phyloP scores from a whole-genome alignment of 352 stramenopile species.

The Globisporangium heterothallicum region DNA sequence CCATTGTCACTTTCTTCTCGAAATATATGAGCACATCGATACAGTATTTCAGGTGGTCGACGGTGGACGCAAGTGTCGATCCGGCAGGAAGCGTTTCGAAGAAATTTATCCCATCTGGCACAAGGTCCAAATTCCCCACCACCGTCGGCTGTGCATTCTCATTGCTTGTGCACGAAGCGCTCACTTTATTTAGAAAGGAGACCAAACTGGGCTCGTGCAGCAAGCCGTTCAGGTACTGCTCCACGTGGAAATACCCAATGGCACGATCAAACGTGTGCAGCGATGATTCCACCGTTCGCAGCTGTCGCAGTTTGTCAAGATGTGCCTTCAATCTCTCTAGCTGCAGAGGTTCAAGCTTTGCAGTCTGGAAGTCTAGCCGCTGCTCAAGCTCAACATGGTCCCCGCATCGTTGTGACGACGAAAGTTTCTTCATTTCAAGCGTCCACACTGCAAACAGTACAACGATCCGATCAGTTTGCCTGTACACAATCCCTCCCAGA shows the following conservation, averaged over 20 bases:
- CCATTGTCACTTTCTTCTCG: conserved; percentile 79
- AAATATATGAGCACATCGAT: conserved; percentile 84
- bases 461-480: conserved; percentile 1
- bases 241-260: conserved; percentile 75
- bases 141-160: conserved; percentile 4
- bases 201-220: conserved; percentile 66
- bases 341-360: conserved; percentile 59
- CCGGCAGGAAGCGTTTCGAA: conserved; percentile 53
- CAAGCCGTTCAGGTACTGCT: conserved; percentile 77
- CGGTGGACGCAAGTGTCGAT: conserved; percentile 43
- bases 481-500: neutral
- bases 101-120: conserved; percentile 61
- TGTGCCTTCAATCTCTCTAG: conserved; percentile 63
- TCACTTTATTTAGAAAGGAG: conserved; percentile 72
- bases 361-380: conserved; percentile 59
- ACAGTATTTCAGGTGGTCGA: conserved; percentile 79
- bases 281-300: conserved; percentile 71
- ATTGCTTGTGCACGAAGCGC: conserved; percentile 28
- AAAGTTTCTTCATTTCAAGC: conserved; percentile 50
- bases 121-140: conserved; percentile 42
- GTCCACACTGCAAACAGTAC: conserved; percentile 36
- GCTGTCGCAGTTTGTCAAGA: conserved; percentile 63
- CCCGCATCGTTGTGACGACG: conserved; percentile 47
- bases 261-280: conserved; percentile 79
- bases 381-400: conserved; percentile 56